These are phyloP conservation scores for Trichoderma koningiopsis DNA, from an alignment of 2,329 filamentous ascomycete species.

Conservation along the genomic window DNA sequence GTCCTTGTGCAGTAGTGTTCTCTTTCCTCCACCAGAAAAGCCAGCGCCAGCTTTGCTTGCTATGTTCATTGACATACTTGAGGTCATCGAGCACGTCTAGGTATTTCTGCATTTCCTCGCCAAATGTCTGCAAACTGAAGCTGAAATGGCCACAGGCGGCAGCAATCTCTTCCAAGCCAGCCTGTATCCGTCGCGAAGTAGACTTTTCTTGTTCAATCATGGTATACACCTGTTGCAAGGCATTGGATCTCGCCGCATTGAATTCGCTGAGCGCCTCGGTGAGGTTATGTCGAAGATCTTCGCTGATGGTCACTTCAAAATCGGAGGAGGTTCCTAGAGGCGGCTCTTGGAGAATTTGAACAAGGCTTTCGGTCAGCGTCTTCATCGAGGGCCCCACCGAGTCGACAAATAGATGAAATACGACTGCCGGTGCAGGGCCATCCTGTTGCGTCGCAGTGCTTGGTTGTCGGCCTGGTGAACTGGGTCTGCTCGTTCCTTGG, in stretches of 20 bases:
- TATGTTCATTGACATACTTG: constrained; percentile 66
- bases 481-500: background rate
- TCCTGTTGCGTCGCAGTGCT: constrained; percentile 24
- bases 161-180: constrained; percentile 88
- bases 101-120: constrained; percentile 80
- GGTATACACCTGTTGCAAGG: constrained; percentile 73
- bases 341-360: constrained; percentile 78
- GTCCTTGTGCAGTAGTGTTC: background rate
- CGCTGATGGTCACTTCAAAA: constrained; percentile 62
- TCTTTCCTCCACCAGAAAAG: constrained; percentile 68
- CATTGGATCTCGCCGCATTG: constrained; percentile 68
- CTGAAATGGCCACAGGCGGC: constrained; percentile 92
- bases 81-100: constrained; percentile 79
- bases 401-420: constrained; percentile 84
- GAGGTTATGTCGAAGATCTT: constrained; percentile 74
- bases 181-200: constrained; percentile 69
- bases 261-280: constrained; percentile 74
- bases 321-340: constrained; percentile 58
- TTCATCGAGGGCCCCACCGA: constrained; percentile 88
- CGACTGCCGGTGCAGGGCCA: constrained; percentile 63
- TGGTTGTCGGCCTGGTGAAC: constrained; percentile 1
- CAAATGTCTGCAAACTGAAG: constrained; percentile 83
- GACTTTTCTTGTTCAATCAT: constrained; percentile 68
- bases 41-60: constrained; percentile 73
- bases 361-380: constrained; percentile 80